Evolutionary conservation across 192 early-diverging fungal genomes (phyloP), one percentile per base, ranked within the genome.

Genomic region (Dissophora globulifera): DNA sequence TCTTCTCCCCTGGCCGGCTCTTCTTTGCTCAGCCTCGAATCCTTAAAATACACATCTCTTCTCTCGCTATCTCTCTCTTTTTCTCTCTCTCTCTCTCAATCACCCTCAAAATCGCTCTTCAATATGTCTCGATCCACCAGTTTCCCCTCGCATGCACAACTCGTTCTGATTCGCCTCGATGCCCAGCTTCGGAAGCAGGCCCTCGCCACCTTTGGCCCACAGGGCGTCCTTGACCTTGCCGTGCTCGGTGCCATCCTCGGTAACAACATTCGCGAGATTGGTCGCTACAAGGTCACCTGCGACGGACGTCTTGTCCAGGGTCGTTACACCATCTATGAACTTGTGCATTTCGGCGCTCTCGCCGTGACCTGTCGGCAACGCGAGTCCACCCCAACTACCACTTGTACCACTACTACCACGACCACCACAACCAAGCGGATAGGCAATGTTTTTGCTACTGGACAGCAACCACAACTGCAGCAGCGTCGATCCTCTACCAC

Each of bases 261-360:
- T 20, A 76, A 76, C 52, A 66, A 67, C 27, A 76, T 76, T 25
- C 62, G 52, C 4, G 72, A 76, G 40, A 76, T 76, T 50, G 72
- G 72, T 1, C 72, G 72, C 3, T 76, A 62, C 50, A 47, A 33
- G 23, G 64, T 76, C 13, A 76, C 72, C 42, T 76, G 72, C 35
- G 63, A 76, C 33, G 72, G 72, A 0, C 12, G n/a, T 9, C 26
- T 67, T 2, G 58, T 67, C 6, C 57, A 61, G 0, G 72, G 72
- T 1, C 57, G 61, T 19, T 76, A 62, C 31, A 38, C 72, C 0
- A 67, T 76, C 33, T 67, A 76, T 22, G 72, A 76, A 19, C 58
- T 76, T 17, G 63, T 76, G 2, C 62, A 76, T 22, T 76, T 62
- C 29, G 72, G 72, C 0, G 51, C 52, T 7, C 58, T 76, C 9